These are phyloP conservation scores for Saccharomyces paradoxus DNA, from an alignment of 805 yeast genomes.

Conservation along the genomic window DNA sequence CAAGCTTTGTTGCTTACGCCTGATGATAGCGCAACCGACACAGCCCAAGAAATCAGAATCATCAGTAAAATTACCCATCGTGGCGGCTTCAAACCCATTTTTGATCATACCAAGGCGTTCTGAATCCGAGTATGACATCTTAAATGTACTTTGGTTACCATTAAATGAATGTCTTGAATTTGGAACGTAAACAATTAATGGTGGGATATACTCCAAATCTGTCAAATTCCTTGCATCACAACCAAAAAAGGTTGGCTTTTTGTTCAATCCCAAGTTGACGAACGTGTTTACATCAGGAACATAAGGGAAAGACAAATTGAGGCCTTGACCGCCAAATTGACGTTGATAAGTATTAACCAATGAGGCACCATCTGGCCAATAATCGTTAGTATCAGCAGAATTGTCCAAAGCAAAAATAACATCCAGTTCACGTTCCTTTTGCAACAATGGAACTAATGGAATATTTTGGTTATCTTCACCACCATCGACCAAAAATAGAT, in stretches of 20 bases:
- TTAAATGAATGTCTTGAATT: slow-evolving; percentile 57
- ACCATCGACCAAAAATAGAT: slow-evolving; percentile 57
- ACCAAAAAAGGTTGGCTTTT: slow-evolving; percentile 75
- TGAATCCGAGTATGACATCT: slow-evolving; percentile 50
- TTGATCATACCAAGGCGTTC: slow-evolving; percentile 53
- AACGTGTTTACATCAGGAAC: slow-evolving; percentile 67
- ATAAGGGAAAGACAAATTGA: slow-evolving; percentile 64
- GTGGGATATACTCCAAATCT: slow-evolving; percentile 48
- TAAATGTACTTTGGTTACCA: slow-evolving; percentile 67
- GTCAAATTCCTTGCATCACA: slow-evolving; percentile 63
- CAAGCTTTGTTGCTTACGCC: slow-evolving; percentile 66
- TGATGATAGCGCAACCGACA: slow-evolving; percentile 74
- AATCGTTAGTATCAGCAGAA: slow-evolving; percentile 51
- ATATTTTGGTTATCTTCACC: slow-evolving; percentile 61
- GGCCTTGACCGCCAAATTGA: slow-evolving; percentile 47
- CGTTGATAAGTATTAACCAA: slow-evolving; percentile 48
- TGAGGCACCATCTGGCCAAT: slow-evolving; percentile 65
- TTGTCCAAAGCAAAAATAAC: slow-evolving; percentile 60
- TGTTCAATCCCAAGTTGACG: slow-evolving; percentile 49
- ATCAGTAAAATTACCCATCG: slow-evolving; percentile 57
- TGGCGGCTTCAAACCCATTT: slow-evolving; percentile 67
- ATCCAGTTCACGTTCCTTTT: slow-evolving; percentile 51
- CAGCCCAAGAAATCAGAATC: slow-evolving; percentile 67
- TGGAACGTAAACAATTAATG: slow-evolving; percentile 70
- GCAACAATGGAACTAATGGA: slow-evolving; percentile 57